These are phyloP conservation scores for Aplosporella prunicola DNA, from an alignment of 2,329 filamentous ascomycete genomes.

Conservation along the genomic window DNA sequence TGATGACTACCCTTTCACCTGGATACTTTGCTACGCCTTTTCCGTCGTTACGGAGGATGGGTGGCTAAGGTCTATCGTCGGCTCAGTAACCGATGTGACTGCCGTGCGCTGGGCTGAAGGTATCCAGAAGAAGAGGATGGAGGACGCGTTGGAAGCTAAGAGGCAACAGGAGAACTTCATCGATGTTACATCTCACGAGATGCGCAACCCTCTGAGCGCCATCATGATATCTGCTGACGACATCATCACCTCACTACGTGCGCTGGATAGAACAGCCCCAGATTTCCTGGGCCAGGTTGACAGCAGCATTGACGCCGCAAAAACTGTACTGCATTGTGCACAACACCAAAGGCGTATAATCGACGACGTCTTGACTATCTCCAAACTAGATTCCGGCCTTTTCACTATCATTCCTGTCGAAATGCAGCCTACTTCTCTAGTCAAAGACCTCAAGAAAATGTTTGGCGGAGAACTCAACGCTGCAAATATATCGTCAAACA, in stretches of 20 bases:
- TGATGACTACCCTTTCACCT: slow-evolving; percentile 2
- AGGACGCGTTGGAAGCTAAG: slow-evolving; percentile 25
- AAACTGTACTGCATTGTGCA: slow-evolving; percentile 24
- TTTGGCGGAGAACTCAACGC: slow-evolving; percentile 17
- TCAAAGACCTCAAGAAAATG: slow-evolving; percentile 17
- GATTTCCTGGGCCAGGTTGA: slow-evolving; percentile 1
- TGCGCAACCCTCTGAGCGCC: slow-evolving; percentile 18
- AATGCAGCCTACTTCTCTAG: slow-evolving; percentile 13
- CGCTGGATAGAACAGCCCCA: not conserved
- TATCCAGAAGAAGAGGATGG: slow-evolving; percentile 9
- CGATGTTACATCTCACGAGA: slow-evolving; percentile 28
- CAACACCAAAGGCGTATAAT: slow-evolving; percentile 26
- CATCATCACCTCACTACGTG: slow-evolving; percentile 5
- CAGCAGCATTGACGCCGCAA: slow-evolving; percentile 15
- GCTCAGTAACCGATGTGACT: slow-evolving; percentile 24
- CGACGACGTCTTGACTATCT: slow-evolving; percentile 12
- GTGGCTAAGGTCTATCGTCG: slow-evolving; percentile 22
- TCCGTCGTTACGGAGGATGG: slow-evolving; percentile 21
- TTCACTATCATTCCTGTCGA: slow-evolving; percentile 17
- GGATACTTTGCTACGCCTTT: slow-evolving; percentile 11
- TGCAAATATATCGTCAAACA: slow-evolving; percentile 11
- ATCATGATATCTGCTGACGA: slow-evolving; percentile 12
- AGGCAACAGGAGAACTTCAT: slow-evolving; percentile 28
- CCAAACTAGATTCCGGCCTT: slow-evolving; percentile 16
- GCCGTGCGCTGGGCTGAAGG: slow-evolving; percentile 23